These are phyloP conservation scores for Apiotrichum sp. DNA, from an alignment of 1,284 basidiomycete genomes.

Conservation along the genomic window DNA sequence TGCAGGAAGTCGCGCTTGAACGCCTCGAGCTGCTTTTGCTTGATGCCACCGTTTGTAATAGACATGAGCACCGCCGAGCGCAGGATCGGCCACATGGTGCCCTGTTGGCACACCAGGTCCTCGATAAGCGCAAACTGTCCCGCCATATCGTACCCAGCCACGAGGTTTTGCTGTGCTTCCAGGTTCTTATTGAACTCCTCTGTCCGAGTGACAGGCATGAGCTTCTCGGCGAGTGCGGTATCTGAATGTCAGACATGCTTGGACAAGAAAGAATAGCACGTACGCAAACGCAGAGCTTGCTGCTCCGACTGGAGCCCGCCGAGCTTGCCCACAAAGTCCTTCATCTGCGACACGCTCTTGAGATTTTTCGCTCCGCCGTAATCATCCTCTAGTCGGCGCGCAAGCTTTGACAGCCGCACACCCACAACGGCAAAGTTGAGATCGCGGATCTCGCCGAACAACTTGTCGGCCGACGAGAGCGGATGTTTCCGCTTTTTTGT, in stretches of 20 bases:
- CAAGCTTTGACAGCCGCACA: conserved; percentile 70
- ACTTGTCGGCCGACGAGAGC: conserved; percentile 69
- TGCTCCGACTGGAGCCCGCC: conserved; percentile 88
- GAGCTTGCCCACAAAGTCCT: conserved; percentile 90
- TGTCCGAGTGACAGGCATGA: conserved; percentile 76
- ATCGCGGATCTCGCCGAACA: conserved; percentile 79
- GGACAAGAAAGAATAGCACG: conserved; percentile 34
- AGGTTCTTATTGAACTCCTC: conserved; percentile 85
- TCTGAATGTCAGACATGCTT: conserved; percentile 52
- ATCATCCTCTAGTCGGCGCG: conserved; percentile 79
- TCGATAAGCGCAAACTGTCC: conserved; percentile 75
- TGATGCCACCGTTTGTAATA: conserved; percentile 77
- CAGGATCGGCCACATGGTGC: conserved; percentile 68
- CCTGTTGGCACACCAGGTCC: conserved; percentile 76
- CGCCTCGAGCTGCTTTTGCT: conserved; percentile 75
- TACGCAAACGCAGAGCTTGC: conserved; percentile 78
- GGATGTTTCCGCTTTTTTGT: conserved; percentile 78
- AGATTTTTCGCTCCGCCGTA: conserved; percentile 53
- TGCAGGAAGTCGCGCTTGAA: conserved; percentile 89
- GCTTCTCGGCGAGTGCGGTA: conserved; percentile 84
- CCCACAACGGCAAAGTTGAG: conserved; percentile 93
- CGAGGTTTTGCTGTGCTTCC: conserved; percentile 93
- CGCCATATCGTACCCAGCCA: conserved; percentile 77
- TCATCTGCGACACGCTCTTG: conserved; percentile 86
- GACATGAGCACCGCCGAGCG: conserved; percentile 80